These are phyloP conservation scores for Phlyctochytrium arcticum DNA, from an alignment of 192 early-diverging fungal species.

Conservation along the genomic window DNA sequence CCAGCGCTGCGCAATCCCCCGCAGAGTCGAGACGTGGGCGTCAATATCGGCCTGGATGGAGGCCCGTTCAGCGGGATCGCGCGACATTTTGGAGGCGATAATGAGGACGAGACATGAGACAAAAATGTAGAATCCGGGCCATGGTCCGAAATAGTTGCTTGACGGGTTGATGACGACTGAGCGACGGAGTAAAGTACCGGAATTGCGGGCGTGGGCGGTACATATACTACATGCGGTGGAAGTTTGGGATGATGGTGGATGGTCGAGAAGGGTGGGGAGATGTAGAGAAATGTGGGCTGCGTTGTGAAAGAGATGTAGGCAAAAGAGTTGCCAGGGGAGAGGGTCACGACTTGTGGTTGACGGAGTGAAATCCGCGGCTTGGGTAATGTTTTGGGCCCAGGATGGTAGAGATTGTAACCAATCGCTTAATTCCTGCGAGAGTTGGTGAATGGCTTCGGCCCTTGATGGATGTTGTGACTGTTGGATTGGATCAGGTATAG, in stretches of 20 bases:
- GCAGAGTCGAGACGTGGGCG: neutral
- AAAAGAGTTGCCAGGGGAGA: constrained; percentile 19
- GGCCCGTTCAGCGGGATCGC: neutral
- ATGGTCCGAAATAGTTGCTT: neutral
- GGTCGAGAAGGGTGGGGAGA: constrained; percentile 15
- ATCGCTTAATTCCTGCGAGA: neutral
- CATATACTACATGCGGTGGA: constrained; percentile 6
- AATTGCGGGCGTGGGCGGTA: neutral
- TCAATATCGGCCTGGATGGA: constrained; percentile 2
- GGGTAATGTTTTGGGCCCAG: constrained; percentile 20
- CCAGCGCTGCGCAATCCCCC: neutral
- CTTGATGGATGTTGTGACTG: neutral
- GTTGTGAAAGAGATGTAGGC: constrained; percentile 18
- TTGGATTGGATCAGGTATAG: neutral
- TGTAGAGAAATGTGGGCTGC: constrained; percentile 12
- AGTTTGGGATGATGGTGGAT: neutral
- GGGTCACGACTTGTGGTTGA: neutral
- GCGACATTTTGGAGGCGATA: neutral
- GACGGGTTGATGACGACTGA: neutral
- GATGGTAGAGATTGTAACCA: constrained; percentile 9
- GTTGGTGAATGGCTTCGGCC: neutral
- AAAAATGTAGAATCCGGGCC: constrained; percentile 3
- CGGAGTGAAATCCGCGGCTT: neutral
- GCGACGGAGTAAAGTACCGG: neutral
- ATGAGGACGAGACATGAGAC: constrained; percentile 16